Percentiles rank a stretch among this genome's conserved stretches.
These are phyloP conservation scores for Fusarium sp. DNA, from an alignment of 2,329 filamentous ascomycete species.

Conservation along the genomic window DNA sequence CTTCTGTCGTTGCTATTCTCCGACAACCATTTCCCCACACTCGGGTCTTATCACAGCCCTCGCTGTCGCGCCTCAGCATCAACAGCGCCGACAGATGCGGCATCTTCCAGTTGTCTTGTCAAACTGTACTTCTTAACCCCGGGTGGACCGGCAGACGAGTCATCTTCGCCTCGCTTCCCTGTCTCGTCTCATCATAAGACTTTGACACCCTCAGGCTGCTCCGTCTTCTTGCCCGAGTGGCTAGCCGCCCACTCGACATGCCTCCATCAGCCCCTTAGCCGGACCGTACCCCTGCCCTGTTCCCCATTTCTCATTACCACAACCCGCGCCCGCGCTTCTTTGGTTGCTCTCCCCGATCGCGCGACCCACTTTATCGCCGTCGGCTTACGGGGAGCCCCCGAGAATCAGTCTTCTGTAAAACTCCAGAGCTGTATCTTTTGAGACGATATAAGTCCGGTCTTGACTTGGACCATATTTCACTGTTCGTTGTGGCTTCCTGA, in stretches of 20 bases:
- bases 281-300: conserved; percentile 29
- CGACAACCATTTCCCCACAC: conserved; percentile 2
- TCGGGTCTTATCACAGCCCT: conserved; percentile 3
- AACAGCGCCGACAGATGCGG: not conserved
- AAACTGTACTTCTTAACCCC: conserved; percentile 3
- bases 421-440: not conserved
- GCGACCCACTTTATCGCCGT: conserved; percentile 42
- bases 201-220: conserved; percentile 32
- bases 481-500: not conserved
- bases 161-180: conserved; percentile 29
- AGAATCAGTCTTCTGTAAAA: conserved; percentile 21
- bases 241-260: conserved; percentile 27
- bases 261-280: conserved; percentile 29
- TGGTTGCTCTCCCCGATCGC: conserved; percentile 27
- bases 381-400: conserved; percentile 41
- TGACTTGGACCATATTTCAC: not conserved
- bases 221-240: conserved; percentile 35
- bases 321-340: conserved; percentile 32
- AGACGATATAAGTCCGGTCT: not conserved
- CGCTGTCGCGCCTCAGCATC: conserved; percentile 8
- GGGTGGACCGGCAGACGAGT: conserved; percentile 37
- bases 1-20: not conserved
- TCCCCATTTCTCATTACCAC: conserved; percentile 36
- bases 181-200: conserved; percentile 32
- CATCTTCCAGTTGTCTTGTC: not conserved